Evolutionary conservation across 345 rosid genomes (phyloP).

Genomic region (Durio zibethinus): DNA sequence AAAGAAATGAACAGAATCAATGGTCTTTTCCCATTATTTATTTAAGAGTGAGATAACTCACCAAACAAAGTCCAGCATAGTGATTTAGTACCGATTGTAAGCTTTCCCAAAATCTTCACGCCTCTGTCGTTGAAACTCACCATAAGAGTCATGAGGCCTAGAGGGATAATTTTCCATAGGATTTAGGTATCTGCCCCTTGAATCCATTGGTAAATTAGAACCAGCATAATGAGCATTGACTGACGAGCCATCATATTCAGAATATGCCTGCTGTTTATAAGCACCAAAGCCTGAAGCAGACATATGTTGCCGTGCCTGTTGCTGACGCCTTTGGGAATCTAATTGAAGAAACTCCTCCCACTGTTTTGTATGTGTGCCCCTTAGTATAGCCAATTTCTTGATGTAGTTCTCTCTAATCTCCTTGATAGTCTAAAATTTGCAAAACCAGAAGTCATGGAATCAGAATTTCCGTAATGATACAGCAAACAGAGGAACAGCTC

Average conservation of each 20-base stretch:
- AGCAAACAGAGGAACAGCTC: slow-evolving; percentile 10
- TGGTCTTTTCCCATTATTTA: slow-evolving; percentile 20
- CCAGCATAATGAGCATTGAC: slow-evolving; percentile 55
- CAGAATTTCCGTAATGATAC: slow-evolving; percentile 21
- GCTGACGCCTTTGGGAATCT: slow-evolving; percentile 80
- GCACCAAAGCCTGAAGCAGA: slow-evolving; percentile 54
- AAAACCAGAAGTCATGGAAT: slow-evolving; percentile 38
- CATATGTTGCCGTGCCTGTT: slow-evolving; percentile 59
- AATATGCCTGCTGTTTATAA: slow-evolving; percentile 69
- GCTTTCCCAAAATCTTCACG: slow-evolving; percentile 78
- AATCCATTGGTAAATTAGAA: slow-evolving; percentile 47
- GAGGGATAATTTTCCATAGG: slow-evolving; percentile 63
- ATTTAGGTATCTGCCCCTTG: slow-evolving; percentile 61
- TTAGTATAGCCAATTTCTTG: slow-evolving; percentile 62
- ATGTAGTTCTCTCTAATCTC: slow-evolving; percentile 84
- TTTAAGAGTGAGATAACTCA: slow-evolving; percentile 47
- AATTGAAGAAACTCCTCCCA: slow-evolving; percentile 86
- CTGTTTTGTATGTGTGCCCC: slow-evolving; percentile 63
- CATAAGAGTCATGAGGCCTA: slow-evolving; percentile 63
- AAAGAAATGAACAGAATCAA: neutral
- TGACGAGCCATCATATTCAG: slow-evolving; percentile 60
- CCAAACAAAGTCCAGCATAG: slow-evolving; percentile 38
- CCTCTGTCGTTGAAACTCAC: slow-evolving; percentile 78
- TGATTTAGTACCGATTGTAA: slow-evolving; percentile 67
- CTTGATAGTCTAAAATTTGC: slow-evolving; percentile 65